A percentile compares a stretch with the other conserved stretches of the same genome.
Conservation (phyloP, 257 asterid genomes). For the Nemophila menziesii region DNA sequence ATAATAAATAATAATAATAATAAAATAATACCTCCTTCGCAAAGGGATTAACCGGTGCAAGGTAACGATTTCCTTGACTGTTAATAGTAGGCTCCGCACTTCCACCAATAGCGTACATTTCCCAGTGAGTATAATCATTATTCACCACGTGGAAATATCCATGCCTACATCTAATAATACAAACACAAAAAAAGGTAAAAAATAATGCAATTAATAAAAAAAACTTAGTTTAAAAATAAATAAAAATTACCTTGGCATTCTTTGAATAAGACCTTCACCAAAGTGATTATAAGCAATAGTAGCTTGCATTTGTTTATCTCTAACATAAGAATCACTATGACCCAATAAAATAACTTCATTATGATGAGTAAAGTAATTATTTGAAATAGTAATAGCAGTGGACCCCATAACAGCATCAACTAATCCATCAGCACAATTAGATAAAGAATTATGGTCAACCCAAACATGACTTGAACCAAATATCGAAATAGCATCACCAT, state of each 20-base stretch:
- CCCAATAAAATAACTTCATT: constrained; percentile 95
- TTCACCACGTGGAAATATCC: constrained; percentile 93
- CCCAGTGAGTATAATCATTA: constrained; percentile 97
- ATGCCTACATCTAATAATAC: constrained; percentile 88
- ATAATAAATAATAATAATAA: not conserved
- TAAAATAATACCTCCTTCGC: constrained; percentile 62
- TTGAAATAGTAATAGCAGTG: constrained; percentile 79
- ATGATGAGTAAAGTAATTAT: constrained; percentile 78
- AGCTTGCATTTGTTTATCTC: constrained; percentile 90
- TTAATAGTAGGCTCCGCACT: constrained; percentile 85
- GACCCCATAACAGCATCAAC: constrained; percentile 97
- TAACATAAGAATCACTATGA: constrained; percentile 71
- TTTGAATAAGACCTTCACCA: constrained; percentile 85
- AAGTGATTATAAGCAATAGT: constrained; percentile 92
- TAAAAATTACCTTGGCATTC: constrained; percentile 77
- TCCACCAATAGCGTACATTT: constrained; percentile 95
- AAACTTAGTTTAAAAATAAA: too few relatives aligned
- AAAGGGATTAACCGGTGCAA: constrained; percentile 58
- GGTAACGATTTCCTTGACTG: constrained; percentile 88
- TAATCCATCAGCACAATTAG: constrained; percentile 86
- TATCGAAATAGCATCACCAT: constrained; percentile 81
- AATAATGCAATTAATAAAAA: constrained; percentile 12
- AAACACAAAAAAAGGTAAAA: too few relatives aligned
- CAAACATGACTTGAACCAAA: constrained; percentile 83
- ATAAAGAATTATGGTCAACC: constrained; percentile 83